Evolutionary conservation across 2,329 filamentous ascomycete genomes (phyloP), one percentile per base, ranked within the genome.

Genomic region (Scedosporium aurantiacum): DNA sequence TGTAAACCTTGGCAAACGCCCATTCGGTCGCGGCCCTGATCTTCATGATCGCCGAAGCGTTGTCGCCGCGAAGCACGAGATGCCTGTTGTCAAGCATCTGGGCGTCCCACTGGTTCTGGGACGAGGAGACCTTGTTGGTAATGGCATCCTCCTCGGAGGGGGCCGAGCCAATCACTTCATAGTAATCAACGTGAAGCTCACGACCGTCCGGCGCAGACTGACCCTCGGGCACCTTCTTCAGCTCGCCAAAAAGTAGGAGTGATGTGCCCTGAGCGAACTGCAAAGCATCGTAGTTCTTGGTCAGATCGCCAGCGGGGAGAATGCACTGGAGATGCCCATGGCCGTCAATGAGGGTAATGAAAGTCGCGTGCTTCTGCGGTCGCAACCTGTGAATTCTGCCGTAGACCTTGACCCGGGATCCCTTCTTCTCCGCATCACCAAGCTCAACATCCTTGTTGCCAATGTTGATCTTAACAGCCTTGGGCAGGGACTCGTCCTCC

Each of bases 161-260:
- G 47, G 92, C 90, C 68, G 85, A 82, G 69, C 86, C 88, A 63
- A 89, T 85, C 68, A 96, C 84, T 72, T 84, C 82, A 80, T 88
- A 97, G 79, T 87, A 96, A 75, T 97, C 92, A 68, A 89, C 92
- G 70, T 93, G 90, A 58, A 97, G 81, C 75, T 97, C 92, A 65
- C 93, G 89, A 80, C 88, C 80, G 76, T 91, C 86, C 57, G 90
- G 90, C 0, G 92, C 92, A 63, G 87, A 85, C 65, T 88, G 84
- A 61, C 89, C 90, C 25, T 83, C 82, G 8, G 89, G 92, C 4
- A 96, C 88, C 69, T 89, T 82, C 71, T 84, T 85, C 81, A 97
- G 85, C 79, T 95, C 89, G 67, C 92, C 92, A 63, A 85, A 85
- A 62, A 97, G 84, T 68, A 86, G 86, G 70, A 97, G 85, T 59